Evolutionary conservation across 2,329 filamentous ascomycete species (phyloP).

Genomic region (Didymella keratinophila): DNA sequence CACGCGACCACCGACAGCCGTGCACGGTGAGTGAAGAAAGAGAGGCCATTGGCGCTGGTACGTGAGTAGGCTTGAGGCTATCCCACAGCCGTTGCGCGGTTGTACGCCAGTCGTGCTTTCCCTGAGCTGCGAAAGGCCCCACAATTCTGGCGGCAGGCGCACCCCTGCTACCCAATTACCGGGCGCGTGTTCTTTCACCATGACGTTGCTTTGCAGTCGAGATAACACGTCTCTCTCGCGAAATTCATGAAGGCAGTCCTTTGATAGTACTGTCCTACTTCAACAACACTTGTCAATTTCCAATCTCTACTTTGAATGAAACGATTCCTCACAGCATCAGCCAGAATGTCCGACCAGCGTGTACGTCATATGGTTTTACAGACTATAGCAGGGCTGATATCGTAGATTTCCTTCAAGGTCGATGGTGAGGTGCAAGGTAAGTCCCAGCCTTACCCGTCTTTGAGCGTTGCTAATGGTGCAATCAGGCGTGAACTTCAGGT

Average conservation of each 20-base stretch:
- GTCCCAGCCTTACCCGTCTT: conserved; percentile 8
- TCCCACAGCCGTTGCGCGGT: neutral
- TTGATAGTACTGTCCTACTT: neutral
- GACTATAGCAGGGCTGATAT: conserved; percentile 29
- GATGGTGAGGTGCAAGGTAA: conserved; percentile 56
- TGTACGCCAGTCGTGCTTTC: conserved; percentile 10
- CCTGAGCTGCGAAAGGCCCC: conserved; percentile 7
- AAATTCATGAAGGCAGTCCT: neutral
- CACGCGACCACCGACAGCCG: conserved; percentile 13
- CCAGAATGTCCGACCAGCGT: conserved; percentile 47
- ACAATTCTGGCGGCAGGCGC: conserved; percentile 6
- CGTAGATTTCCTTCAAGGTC: conserved; percentile 58
- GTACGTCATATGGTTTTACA: conserved; percentile 31
- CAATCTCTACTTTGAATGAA: conserved; percentile 22
- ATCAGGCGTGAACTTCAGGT: conserved; percentile 60
- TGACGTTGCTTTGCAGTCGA: conserved; percentile 24
- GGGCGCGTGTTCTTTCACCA: conserved; percentile 11
- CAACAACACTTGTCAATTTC: neutral
- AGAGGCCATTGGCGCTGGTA: neutral
- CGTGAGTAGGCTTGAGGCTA: neutral
- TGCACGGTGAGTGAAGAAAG: neutral
- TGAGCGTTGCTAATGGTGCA: neutral
- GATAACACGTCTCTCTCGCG: neutral
- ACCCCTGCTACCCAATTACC: conserved; percentile 17
- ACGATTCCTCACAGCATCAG: conserved; percentile 38